These are phyloP conservation scores for Eucalyptus marginata DNA, from an alignment of 345 rosid species.

Conservation along the genomic window DNA sequence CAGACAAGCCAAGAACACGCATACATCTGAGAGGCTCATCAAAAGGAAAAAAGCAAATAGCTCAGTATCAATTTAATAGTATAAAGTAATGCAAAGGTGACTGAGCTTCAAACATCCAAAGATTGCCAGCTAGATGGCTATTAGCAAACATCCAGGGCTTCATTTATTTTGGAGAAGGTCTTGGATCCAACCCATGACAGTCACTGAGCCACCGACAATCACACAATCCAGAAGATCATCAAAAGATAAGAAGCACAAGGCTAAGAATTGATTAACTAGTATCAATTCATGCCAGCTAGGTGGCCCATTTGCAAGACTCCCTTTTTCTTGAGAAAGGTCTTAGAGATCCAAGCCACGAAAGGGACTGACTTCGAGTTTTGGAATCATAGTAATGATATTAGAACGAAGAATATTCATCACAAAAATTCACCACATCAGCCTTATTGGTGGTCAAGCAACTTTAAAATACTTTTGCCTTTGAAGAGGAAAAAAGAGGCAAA, in stretches of 20 bases:
- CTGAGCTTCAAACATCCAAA: background rate
- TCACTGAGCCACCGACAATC: background rate
- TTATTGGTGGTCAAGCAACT: background rate
- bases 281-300: background rate
- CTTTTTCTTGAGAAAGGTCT: background rate
- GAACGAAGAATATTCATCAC: background rate
- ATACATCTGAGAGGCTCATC: background rate
- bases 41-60: background rate
- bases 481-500: background rate
- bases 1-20: background rate
- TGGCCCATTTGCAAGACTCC: background rate
- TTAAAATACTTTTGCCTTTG: background rate
- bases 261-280: background rate
- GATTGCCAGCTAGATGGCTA: background rate
- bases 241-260: background rate
- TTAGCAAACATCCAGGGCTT: background rate
- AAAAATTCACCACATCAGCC: background rate
- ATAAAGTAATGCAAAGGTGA: background rate
- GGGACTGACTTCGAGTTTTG: background rate
- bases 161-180: background rate
- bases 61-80: background rate
- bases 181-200: background rate
- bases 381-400: background rate
- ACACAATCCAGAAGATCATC: background rate
- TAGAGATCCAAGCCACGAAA: background rate